phyloP scores from a whole-genome alignment of 2,329 filamentous ascomycete genomes.

The Cercospora canescens region DNA sequence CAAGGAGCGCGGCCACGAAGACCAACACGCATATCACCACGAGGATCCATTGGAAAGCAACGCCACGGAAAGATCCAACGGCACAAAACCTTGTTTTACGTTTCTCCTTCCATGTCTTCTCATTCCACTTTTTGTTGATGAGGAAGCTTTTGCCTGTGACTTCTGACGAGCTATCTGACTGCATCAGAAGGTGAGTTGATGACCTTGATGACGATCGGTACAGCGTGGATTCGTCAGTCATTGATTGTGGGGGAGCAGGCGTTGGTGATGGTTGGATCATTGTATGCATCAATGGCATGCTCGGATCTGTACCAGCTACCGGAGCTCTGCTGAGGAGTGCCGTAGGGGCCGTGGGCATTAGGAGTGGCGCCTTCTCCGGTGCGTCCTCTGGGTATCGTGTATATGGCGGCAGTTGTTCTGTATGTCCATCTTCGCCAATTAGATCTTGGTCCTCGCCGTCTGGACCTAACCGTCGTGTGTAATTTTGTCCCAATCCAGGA shows the following conservation, averaged over 20 bases:
- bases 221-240: constrained; percentile 36
- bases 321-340: constrained; percentile 35
- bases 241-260: constrained; percentile 34
- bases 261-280: constrained; percentile 31
- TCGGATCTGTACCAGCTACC: constrained; percentile 35
- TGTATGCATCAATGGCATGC: constrained; percentile 38
- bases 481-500: constrained; percentile 62
- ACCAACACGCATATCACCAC: constrained; percentile 30
- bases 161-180: constrained; percentile 4
- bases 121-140: constrained; percentile 35
- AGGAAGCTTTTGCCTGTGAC: neutral
- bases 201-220: constrained; percentile 12
- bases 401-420: constrained; percentile 89
- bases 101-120: constrained; percentile 42
- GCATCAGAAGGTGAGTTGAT: constrained; percentile 9
- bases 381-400: constrained; percentile 79
- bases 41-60: constrained; percentile 38
- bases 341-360: constrained; percentile 35
- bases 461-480: constrained; percentile 71
- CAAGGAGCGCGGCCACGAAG: constrained; percentile 36
- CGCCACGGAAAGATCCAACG: constrained; percentile 19
- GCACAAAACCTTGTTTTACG: constrained; percentile 36
- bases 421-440: constrained; percentile 83
- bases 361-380: constrained; percentile 53
- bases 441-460: constrained; percentile 88